Evolutionary conservation across 495 filamentous ascomycete genomes (phyloP).

Genomic region (Penicillium antarcticum): DNA sequence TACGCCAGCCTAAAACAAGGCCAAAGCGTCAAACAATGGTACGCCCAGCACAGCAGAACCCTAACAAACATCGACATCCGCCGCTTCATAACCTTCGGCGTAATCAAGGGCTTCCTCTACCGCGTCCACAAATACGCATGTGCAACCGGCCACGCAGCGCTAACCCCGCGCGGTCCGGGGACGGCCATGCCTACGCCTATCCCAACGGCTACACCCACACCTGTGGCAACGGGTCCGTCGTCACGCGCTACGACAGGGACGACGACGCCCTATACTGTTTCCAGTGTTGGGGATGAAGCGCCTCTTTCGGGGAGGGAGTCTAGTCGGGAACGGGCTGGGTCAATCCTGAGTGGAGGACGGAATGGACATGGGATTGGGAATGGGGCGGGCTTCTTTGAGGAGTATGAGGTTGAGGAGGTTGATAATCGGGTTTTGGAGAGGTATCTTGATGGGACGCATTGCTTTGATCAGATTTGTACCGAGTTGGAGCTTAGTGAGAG

Average conservation of each 20-base stretch:
- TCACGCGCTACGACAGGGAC: constrained; percentile 35
- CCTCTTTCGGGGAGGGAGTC: constrained; percentile 11
- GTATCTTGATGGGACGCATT: constrained; percentile 79
- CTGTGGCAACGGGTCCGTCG: constrained; percentile 24
- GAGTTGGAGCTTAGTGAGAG: constrained; percentile 61
- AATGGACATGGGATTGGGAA: constrained; percentile 13
- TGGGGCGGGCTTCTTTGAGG: constrained; percentile 20
- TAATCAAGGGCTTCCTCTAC: constrained; percentile 95
- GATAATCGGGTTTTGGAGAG: constrained; percentile 51
- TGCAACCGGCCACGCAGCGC: constrained; percentile 45
- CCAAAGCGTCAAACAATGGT: constrained; percentile 78
- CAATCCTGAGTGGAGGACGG: constrained; percentile 31
- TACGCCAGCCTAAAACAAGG: constrained; percentile 78
- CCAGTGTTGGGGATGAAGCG: constrained; percentile 34
- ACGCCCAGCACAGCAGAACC: constrained; percentile 62
- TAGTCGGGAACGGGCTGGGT: constrained; percentile 23
- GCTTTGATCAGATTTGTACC: constrained; percentile 87
- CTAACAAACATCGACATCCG: constrained; percentile 78
- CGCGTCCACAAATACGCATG: constrained; percentile 88
- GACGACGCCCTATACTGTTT: constrained; percentile 35
- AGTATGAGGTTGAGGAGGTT: constrained; percentile 35
- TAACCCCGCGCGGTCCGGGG: constrained; percentile 18
- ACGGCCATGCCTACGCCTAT: constrained; percentile 5
- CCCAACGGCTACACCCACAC: constrained; percentile 11
- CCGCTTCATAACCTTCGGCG: constrained; percentile 88